phyloP scores from a whole-genome alignment of 2,329 filamentous ascomycete genomes.

The Fusarium mexicanum region DNA sequence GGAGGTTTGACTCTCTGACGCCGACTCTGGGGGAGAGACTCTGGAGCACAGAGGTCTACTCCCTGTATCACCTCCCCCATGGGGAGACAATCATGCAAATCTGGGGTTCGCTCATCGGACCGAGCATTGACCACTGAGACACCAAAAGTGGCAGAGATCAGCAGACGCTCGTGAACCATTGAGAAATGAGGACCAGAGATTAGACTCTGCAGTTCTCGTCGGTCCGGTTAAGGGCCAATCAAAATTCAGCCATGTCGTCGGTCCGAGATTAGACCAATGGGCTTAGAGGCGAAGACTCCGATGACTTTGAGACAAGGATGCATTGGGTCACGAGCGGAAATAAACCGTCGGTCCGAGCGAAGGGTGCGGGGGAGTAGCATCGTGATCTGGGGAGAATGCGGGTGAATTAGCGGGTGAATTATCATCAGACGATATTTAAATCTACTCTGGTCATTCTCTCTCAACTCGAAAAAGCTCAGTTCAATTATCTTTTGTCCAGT shows the following conservation, averaged over 20 bases:
- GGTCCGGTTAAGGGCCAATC: slow-evolving; percentile 34
- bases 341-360: slow-evolving; percentile 24
- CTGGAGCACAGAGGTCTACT: not conserved
- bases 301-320: not conserved
- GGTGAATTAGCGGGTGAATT: not conserved
- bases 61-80: slow-evolving; percentile 4
- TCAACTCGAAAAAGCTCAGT: rapidly evolving
- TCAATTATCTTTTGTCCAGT: rapidly evolving
- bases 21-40: too few species aligned
- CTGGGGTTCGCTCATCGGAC: slow-evolving; percentile 20
- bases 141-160: not conserved
- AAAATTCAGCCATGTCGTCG: not conserved
- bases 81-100: slow-evolving; percentile 10
- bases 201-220: not conserved
- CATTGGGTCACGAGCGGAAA: not conserved
- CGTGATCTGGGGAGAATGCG: not conserved
- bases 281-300: not conserved
- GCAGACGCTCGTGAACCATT: not conserved
- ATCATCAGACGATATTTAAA: not conserved
- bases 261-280: slow-evolving; percentile 30
- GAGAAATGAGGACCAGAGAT: not conserved
- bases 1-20: not conserved
- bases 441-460: not conserved
- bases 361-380: not conserved
- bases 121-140: not conserved